phyloP scores from a whole-genome alignment of 2,329 filamentous ascomycete genomes.

The Fusarium sp. region DNA sequence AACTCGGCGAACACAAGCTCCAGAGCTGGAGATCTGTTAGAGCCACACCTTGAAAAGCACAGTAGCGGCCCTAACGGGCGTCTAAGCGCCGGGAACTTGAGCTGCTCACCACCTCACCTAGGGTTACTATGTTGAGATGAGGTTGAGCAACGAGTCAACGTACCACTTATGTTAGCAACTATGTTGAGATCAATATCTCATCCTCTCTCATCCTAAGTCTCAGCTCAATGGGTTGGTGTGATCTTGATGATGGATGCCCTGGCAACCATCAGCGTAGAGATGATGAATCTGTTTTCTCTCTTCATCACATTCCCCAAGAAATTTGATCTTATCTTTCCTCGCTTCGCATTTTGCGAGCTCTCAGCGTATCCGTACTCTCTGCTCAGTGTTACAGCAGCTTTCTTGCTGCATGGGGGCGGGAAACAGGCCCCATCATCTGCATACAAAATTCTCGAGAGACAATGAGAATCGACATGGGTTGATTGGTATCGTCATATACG shows the following conservation, averaged over 20 bases:
- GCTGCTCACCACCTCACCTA: constrained; percentile 26
- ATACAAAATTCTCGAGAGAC: constrained; percentile 22
- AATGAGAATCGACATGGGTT: constrained; percentile 9
- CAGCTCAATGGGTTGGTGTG: constrained; percentile 14
- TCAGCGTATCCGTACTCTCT: constrained; percentile 23
- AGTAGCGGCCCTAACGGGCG: constrained; percentile 45
- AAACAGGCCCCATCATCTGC: constrained; percentile 32
- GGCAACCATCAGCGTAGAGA: constrained; percentile 22
- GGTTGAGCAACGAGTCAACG: constrained; percentile 21
- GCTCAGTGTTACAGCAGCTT: background rate
- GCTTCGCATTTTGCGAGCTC: constrained; percentile 1
- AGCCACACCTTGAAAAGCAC: constrained; percentile 46
- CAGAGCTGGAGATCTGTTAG: constrained; percentile 25
- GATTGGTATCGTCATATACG: constrained; percentile 4
- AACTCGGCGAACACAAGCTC: constrained; percentile 26
- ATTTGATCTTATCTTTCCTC: constrained; percentile 3
- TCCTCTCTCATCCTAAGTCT: constrained; percentile 14
- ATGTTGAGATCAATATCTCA: background rate
- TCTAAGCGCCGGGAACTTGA: constrained; percentile 47
- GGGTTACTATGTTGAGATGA: constrained; percentile 12
- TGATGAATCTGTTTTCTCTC: constrained; percentile 23
- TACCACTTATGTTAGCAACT: background rate
- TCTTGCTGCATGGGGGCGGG: constrained; percentile 21
- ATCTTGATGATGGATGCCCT: constrained; percentile 30
- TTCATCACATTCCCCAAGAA: constrained; percentile 20